Percentiles rank a stretch among this genome's conserved stretches.
These are phyloP conservation scores for Botryotinia convoluta DNA, from an alignment of 2,329 filamentous ascomycete genomes.

Conservation along the genomic window DNA sequence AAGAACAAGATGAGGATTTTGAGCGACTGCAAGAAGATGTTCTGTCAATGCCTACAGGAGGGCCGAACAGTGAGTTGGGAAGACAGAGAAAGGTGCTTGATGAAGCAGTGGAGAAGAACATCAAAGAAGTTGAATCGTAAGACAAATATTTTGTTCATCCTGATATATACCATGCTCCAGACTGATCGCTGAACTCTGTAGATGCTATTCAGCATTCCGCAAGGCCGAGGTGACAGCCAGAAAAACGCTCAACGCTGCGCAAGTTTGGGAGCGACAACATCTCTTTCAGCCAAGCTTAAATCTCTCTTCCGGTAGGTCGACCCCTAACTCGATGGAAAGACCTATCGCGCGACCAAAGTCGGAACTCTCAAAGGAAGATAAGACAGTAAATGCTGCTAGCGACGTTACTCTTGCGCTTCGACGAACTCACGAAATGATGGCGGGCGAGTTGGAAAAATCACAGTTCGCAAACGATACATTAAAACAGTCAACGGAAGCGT, in stretches of 20 bases:
- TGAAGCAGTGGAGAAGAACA: conserved; percentile 64
- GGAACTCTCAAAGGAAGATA: conserved; percentile 58
- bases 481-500: conserved; percentile 75
- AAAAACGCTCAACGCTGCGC: conserved; percentile 68
- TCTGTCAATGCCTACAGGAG: conserved; percentile 52
- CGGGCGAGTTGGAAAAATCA: conserved; percentile 78
- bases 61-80: conserved; percentile 53
- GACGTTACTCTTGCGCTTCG: conserved; percentile 83
- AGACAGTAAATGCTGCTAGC: conserved; percentile 69
- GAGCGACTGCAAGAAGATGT: conserved; percentile 78
- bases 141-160: conserved; percentile 22
- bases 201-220: conserved; percentile 60
- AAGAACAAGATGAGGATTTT: conserved; percentile 78
- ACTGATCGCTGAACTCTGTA: conserved; percentile 11
- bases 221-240: conserved; percentile 79
- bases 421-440: conserved; percentile 83
- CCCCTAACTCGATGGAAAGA: conserved; percentile 41
- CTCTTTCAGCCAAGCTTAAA: conserved; percentile 57
- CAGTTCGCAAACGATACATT: conserved; percentile 89
- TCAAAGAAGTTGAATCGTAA: conserved; percentile 71
- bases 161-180: not conserved
- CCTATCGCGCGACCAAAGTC: conserved; percentile 24
- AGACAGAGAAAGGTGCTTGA: conserved; percentile 64
- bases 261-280: conserved; percentile 71
- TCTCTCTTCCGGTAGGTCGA: conserved; percentile 28